A percentile compares a stretch with the other conserved stretches of the same genome.
phyloP scores from a whole-genome alignment of 768 basidiomycete genomes.

The Trametes maxima region DNA sequence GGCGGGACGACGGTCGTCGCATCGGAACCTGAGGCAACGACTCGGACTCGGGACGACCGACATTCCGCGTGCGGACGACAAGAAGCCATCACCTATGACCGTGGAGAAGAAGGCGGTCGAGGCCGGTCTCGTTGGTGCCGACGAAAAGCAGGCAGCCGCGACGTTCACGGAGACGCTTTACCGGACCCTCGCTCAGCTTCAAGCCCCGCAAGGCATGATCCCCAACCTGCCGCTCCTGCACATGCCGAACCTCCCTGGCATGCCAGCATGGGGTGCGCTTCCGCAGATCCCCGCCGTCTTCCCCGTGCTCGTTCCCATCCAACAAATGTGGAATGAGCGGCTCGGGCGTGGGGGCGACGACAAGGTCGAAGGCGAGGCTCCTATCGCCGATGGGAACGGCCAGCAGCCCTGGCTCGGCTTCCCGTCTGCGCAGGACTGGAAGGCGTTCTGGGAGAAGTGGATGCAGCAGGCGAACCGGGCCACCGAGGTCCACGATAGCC shows the following conservation, averaged over 20 bases:
- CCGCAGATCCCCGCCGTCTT: conserved; percentile 77
- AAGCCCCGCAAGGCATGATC: conserved; percentile 56
- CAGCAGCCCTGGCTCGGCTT: conserved; percentile 32
- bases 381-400: conserved; percentile 17
- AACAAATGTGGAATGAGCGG: conserved; percentile 60
- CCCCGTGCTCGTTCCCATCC: conserved; percentile 74
- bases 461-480: conserved; percentile 54
- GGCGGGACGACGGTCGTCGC: conserved; percentile 13
- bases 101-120: conserved; percentile 30
- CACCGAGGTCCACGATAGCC: conserved; percentile 49
- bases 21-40: conserved; percentile 9
- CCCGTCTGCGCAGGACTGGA: conserved; percentile 55
- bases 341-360: conserved; percentile 35
- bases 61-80: not conserved
- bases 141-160: conserved; percentile 39
- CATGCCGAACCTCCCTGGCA: conserved; percentile 47
- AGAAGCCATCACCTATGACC: not conserved
- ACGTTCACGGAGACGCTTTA: conserved; percentile 73
- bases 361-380: conserved; percentile 28
- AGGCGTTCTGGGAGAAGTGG: conserved; percentile 78
- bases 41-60: conserved; percentile 2
- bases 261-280: conserved; percentile 52
- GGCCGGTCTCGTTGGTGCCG: conserved; percentile 23
- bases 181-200: conserved; percentile 63
- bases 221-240: conserved; percentile 44